phyloP scores from a whole-genome alignment of 495 filamentous ascomycete species.

The Penicillium argentinense region DNA sequence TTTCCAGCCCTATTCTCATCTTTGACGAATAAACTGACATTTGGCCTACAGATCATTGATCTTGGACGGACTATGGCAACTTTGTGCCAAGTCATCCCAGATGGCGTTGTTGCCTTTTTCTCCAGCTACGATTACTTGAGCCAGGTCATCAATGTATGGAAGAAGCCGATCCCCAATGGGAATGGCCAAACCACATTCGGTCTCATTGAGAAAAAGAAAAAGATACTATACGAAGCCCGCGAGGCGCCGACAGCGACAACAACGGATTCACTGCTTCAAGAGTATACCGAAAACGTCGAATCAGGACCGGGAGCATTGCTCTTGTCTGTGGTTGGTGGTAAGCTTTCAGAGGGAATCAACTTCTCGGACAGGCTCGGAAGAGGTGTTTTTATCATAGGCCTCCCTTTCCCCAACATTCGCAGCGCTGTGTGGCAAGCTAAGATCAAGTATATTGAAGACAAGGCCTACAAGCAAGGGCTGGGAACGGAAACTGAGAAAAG shows the following conservation, averaged over 20 bases:
- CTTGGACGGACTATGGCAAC: conserved; percentile 72
- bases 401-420: conserved; percentile 90
- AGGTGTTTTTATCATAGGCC: conserved; percentile 82
- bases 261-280: conserved; percentile 66
- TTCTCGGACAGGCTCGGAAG: conserved; percentile 91
- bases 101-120: conserved; percentile 95
- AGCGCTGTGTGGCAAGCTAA: conserved; percentile 92
- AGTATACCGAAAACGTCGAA: conserved; percentile 71
- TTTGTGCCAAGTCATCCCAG: conserved; percentile 71
- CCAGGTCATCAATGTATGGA: conserved; percentile 69
- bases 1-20: neutral
- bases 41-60: conserved; percentile 61
- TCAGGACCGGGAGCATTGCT: conserved; percentile 71
- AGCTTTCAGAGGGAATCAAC: conserved; percentile 96
- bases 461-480: conserved; percentile 48
- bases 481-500: conserved; percentile 35
- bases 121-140: conserved; percentile 90
- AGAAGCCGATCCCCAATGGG: conserved; percentile 34
- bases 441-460: conserved; percentile 79
- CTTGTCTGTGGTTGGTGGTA: conserved; percentile 92
- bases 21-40: neutral
- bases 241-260: conserved; percentile 33
- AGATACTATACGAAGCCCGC: conserved; percentile 65
- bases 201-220: conserved; percentile 58
- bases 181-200: conserved; percentile 29